Percentiles rank a stretch among this genome's conserved stretches.
Conservation (phyloP, 106 monocot genomes). For the Narthecium ossifragum region DNA sequence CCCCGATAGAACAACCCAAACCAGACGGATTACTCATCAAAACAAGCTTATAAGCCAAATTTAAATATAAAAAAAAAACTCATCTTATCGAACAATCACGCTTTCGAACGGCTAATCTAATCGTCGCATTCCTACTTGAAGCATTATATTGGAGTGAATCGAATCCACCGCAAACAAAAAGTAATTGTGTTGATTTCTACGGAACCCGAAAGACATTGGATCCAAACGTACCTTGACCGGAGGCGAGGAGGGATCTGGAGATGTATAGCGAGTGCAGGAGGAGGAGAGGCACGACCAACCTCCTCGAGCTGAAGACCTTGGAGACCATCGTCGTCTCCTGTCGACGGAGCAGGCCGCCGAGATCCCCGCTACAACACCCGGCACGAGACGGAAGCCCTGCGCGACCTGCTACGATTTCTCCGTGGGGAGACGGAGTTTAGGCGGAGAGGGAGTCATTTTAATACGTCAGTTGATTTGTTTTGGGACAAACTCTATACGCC, state of each 20-base stretch:
- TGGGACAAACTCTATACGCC: neutral
- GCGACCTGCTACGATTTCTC: no score
- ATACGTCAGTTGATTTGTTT: neutral
- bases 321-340: neutral
- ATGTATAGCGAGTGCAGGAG: conserved; percentile 1
- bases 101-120: neutral
- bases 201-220: neutral
- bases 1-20: neutral
- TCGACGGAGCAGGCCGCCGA: no score
- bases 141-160: neutral
- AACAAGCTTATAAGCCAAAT: neutral
- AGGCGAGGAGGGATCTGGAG: neutral
- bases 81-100: neutral
- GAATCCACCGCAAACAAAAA: neutral
- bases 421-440: neutral
- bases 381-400: neutral
- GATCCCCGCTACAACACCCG: no score
- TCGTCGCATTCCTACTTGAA: neutral
- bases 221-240: neutral
- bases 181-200: neutral
- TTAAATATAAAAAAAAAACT: neutral
- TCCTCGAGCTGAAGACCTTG: neutral
- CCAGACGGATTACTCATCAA: neutral
- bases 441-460: neutral
- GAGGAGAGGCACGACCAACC: neutral